Evolutionary conservation across 1,284 basidiomycete genomes (phyloP).

Genomic region (Sutorius eximius): DNA sequence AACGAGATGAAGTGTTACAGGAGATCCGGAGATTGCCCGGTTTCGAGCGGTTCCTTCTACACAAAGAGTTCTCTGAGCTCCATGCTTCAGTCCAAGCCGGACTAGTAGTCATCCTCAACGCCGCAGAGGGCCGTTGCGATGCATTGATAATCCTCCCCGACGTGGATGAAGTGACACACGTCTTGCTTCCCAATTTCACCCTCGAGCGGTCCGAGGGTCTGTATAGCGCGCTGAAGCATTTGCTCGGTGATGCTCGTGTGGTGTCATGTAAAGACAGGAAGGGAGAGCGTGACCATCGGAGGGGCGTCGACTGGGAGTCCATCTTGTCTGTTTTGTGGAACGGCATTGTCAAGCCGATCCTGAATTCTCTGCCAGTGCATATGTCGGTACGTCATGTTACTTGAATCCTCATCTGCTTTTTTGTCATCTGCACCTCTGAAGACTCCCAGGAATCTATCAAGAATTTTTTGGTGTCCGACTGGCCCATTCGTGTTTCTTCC

Average conservation of each 20-base stretch:
- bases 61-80: constrained; percentile 5
- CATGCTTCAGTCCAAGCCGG: constrained; percentile 4
- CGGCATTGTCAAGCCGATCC: neutral
- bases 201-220: neutral
- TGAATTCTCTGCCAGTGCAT: neutral
- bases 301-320: neutral
- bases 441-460: neutral
- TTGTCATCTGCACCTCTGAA: neutral
- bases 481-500: neutral
- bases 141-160: constrained; percentile 3
- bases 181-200: neutral
- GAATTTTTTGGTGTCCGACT: neutral
- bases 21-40: constrained; percentile 6
- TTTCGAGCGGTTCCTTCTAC: constrained; percentile 11
- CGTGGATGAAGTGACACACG: neutral
- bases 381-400: no score
- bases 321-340: neutral
- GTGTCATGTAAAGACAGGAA: neutral
- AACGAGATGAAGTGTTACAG: constrained; percentile 4
- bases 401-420: neutral
- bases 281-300: neutral
- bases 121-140: constrained; percentile 4
- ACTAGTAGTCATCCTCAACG: constrained; percentile 12
- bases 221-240: neutral
- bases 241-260: neutral